Conservation (phyloP, 306 rosid genomes). For the Styphnolobium japonicum region DNA sequence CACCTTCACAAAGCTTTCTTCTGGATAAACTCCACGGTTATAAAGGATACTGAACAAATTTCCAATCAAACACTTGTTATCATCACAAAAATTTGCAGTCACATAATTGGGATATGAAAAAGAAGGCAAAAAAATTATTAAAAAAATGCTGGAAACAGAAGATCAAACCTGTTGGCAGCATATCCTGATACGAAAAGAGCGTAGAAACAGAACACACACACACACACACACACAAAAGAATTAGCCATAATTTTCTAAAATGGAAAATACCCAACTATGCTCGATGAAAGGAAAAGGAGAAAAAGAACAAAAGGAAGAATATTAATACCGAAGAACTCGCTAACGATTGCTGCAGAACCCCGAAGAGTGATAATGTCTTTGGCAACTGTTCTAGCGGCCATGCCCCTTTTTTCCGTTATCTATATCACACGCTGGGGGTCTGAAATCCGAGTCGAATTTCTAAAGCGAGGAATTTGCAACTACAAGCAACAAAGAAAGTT, state of each 20-base stretch:
- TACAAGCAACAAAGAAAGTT: not conserved
- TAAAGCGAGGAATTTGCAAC: not conserved
- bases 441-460: not conserved
- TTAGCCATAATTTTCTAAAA: conserved; percentile 3
- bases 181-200: conserved; percentile 57
- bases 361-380: conserved; percentile 96
- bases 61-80: conserved; percentile 12
- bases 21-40: conserved; percentile 93
- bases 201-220: too few species aligned
- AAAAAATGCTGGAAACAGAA: not conserved
- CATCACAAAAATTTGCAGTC: not conserved
- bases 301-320: not conserved
- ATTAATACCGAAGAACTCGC: conserved; percentile 92
- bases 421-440: not conserved
- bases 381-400: conserved; percentile 76
- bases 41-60: conserved; percentile 60
- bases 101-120: not conserved
- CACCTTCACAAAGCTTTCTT: conserved; percentile 85
- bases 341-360: conserved; percentile 92
- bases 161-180: conserved; percentile 89
- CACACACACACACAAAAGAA: not conserved
- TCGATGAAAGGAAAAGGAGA: not conserved
- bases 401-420: not conserved
- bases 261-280: not conserved
- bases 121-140: not conserved